These are phyloP conservation scores for Plectranthus barbatus DNA, from an alignment of 257 asterid species.

Conservation along the genomic window DNA sequence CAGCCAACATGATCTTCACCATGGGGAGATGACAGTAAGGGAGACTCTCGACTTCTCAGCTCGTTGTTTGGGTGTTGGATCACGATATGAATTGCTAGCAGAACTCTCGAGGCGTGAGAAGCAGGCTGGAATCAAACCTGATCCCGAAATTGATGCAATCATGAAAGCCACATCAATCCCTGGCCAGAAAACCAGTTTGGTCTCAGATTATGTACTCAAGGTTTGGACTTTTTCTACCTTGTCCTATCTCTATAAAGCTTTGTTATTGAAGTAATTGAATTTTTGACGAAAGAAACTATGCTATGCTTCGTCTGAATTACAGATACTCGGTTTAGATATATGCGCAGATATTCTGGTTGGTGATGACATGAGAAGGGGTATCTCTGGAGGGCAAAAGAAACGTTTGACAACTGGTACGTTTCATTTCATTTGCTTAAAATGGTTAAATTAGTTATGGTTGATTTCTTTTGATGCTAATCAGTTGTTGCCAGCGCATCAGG, in stretches of 20 bases:
- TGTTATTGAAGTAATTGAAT: neutral
- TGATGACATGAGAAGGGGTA: slow-evolving; percentile 31
- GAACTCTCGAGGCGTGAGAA: slow-evolving; percentile 47
- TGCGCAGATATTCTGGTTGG: slow-evolving; percentile 33
- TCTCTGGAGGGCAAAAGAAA: slow-evolving; percentile 36
- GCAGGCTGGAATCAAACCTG: slow-evolving; percentile 36
- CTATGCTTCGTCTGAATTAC: neutral
- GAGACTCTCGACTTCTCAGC: slow-evolving; percentile 45
- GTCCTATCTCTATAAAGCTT: neutral
- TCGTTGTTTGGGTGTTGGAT: slow-evolving; percentile 42
- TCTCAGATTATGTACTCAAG: slow-evolving; percentile 37
- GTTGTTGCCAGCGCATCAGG: slow-evolving; percentile 17
- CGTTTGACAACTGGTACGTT: slow-evolving; percentile 29
- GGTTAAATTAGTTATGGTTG: neutral
- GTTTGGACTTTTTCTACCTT: slow-evolving; percentile 12
- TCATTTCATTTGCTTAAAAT: neutral
- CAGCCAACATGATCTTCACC: slow-evolving; percentile 39
- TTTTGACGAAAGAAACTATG: neutral
- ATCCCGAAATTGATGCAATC: slow-evolving; percentile 37
- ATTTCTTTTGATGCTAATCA: neutral
- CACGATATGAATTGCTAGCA: slow-evolving; percentile 22
- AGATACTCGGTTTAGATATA: slow-evolving; percentile 30
- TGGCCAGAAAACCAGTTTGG: slow-evolving; percentile 30
- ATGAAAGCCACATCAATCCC: slow-evolving; percentile 34
- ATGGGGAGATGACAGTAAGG: slow-evolving; percentile 51